Base-by-base conservation (phyloP, 352 stramenopile species). In the Stramenopiles sp. region DNA sequence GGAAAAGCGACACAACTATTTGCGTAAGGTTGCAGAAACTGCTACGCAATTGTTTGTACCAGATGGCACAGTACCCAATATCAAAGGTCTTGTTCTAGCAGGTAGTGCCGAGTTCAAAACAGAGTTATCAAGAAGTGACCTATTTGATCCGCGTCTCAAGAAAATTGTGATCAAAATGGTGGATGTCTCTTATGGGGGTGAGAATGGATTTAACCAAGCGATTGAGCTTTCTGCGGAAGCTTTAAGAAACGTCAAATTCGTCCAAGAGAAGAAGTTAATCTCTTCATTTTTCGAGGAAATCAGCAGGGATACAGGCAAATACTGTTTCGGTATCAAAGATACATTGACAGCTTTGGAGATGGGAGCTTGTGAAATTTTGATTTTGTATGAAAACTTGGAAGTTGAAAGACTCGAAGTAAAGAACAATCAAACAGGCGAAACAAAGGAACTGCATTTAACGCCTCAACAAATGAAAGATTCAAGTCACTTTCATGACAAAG, bases 1-100 rank as follows among this genome's bases (percentile, higher is more conserved):
- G 76, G 97, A 99, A 86, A 99, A 99, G 89, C 91, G 97, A 78
- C 97, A 99, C 88, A 99, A 99, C 86, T 99, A 99, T 86, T 95
- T 99, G 81, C 90, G 96, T 80, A 99, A 99, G 88, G 92, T 98
- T 39, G 96, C 96, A 0, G 97, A 99, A 85, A 90, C 96, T 22
- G 96, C 96, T 32, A 98, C 96, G 80, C 94, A 98, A 84, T 90
- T 98, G 83, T 99, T 99, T 88, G 97, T 99, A 84, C 93, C 95
- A 67, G 97, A 98, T 87, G 95, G 99, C 83, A 91, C 91, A 81
- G n/a, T n/a, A n/a, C 95, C 95, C 32, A 99, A 99, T 87, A 91
- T 99, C 30, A 94, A 95, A 80, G 97, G 97, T 80, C 85, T 99
- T 33, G 94, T 99, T 67, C 89, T 99, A 14, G 97, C 97, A 1